Base-by-base conservation (phyloP, 148 eudicot genomes). In the Suaeda aralocaspica region DNA sequence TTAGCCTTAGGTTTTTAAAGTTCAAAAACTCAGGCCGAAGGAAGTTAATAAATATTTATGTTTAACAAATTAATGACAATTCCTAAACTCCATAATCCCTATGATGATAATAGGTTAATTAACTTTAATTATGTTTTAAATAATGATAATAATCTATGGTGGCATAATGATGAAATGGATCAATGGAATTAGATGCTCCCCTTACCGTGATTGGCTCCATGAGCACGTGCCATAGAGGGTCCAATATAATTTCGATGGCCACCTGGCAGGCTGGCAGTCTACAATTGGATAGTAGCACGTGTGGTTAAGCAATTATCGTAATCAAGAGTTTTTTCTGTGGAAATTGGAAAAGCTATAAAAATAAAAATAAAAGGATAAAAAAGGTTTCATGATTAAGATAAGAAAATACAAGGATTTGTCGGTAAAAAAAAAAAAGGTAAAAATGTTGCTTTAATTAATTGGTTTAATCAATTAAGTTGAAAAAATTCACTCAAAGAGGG, bases 131-230 rank as follows among this genome's bases (percentile, higher is more conserved):
- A n/a, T n/a, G n/a, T n/a, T n/a, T n/a, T n/a, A n/a, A n/a, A n/a
- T 48, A 60, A 61, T 31, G 50, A 71, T 33, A 50, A 48, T 46
- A 2, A 2, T 14, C 3, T 34, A 5, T 62, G 59, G 25, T 61
- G 49, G 16, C 3, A 8, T 71, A 59, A 77, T 77, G 57, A 77
- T 77, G n/a, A n/a, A n/a, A n/a, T n/a, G n/a, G n/a, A n/a, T n/a
- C n/a, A n/a, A n/a, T n/a, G n/a, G n/a, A n/a, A n/a, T n/a, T n/a
- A n/a, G n/a, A n/a, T n/a, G n/a, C n/a, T n/a, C n/a, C 56, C 31
- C 53, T 28, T 24, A 16, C 80, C 80, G 80, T 77, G 76, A 77
- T 77, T 77, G 41, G 68, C 80, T 77, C 80, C 59, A 59, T 72
- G 36, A 64, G 34, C 66, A 55, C 79, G 73, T 67, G 75, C 49